Base-by-base conservation (phyloP, 495 filamentous ascomycete genomes). In the Terfezia claveryi region DNA sequence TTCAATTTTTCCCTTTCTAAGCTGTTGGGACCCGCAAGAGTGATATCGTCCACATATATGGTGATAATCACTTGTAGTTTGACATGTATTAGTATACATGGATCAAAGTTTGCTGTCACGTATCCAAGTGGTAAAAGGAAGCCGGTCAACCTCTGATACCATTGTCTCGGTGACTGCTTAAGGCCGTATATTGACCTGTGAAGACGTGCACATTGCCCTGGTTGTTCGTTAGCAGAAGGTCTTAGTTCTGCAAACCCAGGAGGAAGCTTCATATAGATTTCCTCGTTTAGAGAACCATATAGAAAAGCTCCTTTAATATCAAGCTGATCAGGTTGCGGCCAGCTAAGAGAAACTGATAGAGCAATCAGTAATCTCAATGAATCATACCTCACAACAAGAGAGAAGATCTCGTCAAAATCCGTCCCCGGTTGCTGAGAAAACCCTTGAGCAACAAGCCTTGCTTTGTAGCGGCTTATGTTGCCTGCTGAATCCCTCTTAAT, bases 251-350 rank as follows among this genome's bases (percentile, higher is more conserved):
- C n/a, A n/a, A n/a, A n/a, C n/a, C 60, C 60, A 46, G 37, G 32
- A 32, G 57, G 60, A 37, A 58, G 59, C 17, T 54, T n/a, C 16
- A 62, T 51, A 41, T 58, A 62, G 1, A 62, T 54, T 37, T 49
- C 54, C 4, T 12, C 57, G 37, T 20, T 20, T 20, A 20, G 2
- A 20, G 20, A 20, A 20, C 20, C 20, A 20, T 20, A 20, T 20
- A 20, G 20, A 20, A 20, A 20, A 20, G 20, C 20, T 20, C 20
- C 20, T 20, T 20, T 20, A 20, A 20, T 20, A 20, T 20, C 20
- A 20, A 20, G 20, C 20, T 20, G 20, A 20, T 20, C 20, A 0
- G 20, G 20, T 20, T 2, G 20, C 0, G 10, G 38, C 52, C 23
- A 55, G 8, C 54, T 50, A 9, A 54, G 36, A 5, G 32, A 10